Evolutionary conservation across 768 basidiomycete species (phyloP), one percentile per base, ranked within the genome.

Genomic region (Pleurotus tuoliensis): DNA sequence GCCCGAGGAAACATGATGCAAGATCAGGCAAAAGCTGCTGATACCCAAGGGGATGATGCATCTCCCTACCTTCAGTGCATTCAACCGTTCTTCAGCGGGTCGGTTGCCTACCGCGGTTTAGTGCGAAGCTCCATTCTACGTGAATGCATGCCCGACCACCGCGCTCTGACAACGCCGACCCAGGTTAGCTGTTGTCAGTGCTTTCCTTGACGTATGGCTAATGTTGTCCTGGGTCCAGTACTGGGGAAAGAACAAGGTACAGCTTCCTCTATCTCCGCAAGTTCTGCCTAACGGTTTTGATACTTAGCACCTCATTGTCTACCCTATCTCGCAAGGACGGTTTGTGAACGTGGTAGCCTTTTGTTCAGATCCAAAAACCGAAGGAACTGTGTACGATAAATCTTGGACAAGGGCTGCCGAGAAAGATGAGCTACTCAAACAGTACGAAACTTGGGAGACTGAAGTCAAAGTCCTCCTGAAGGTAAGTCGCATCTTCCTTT

Each of bases 311-410:
- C 55, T 81, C 15, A 67, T 83, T 2, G 71, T 69, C 0, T 85
- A 85, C 64, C 75, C 80, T 0, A 74, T 85, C 11, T 76, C 80
- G 1, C 69, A 73, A 34, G 81, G 78, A 9, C 70, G 70, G 51
- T 66, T 74, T 24, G 69, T 85, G 58, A 86, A 83, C 59, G 66
- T 83, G 27, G 81, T 74, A 3, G 78, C 73, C 5, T 75, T 78
- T 45, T 63, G 62, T 15, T 63, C 74, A 20, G 59, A 64, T 5
- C 66, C 68, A 45, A 71, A 69, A 18, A 69, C 69, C n/a, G 73
- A 79, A 53, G 69, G 66, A 8, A 71, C 73, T 0, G 64, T 67
- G 13, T 64, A 73, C 13, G 58, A 63, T 0, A 41, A 43, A 5
- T 41, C 30, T 15, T 50, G 41, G 24, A 44, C 45, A 22, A 56